A percentile compares a stretch with the other conserved stretches of the same genome.
Evolutionary conservation across 164 flowering plant genomes (phyloP).

Genomic region (Hamamelis virginiana): DNA sequence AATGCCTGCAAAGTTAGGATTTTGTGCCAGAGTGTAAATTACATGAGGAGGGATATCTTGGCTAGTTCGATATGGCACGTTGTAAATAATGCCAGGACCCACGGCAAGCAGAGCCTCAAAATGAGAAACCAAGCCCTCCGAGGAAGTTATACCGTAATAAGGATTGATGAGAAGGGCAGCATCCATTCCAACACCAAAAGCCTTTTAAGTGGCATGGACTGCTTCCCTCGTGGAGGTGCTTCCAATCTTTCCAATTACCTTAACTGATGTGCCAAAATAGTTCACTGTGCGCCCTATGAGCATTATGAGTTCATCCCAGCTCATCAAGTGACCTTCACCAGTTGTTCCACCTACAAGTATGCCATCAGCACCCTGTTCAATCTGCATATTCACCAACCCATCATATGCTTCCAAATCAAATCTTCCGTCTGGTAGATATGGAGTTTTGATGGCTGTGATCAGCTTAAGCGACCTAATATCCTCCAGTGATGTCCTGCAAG

Average conservation of each 20-base stretch:
- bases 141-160: slow-evolving; percentile 88
- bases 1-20: slow-evolving; percentile 70
- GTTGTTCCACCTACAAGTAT: slow-evolving; percentile 92
- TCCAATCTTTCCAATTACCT: slow-evolving; percentile 93
- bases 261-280: slow-evolving; percentile 78
- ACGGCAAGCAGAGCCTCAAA: slow-evolving; percentile 68
- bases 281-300: slow-evolving; percentile 92
- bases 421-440: slow-evolving; percentile 89
- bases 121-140: slow-evolving; percentile 71
- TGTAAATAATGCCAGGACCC: slow-evolving; percentile 88
- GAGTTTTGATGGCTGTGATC: slow-evolving; percentile 90
- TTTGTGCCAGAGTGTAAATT: slow-evolving; percentile 45
- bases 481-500: slow-evolving; percentile 70
- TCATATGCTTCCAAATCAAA: slow-evolving; percentile 94
- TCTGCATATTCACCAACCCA: slow-evolving; percentile 71
- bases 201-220: slow-evolving; percentile 88
- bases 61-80: slow-evolving; percentile 82
- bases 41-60: slow-evolving; percentile 84
- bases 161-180: slow-evolving; percentile 95
- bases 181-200: slow-evolving; percentile 95
- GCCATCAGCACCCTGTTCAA: slow-evolving; percentile 71
- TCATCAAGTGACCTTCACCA: slow-evolving; percentile 95
- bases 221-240: slow-evolving; percentile 96
- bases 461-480: slow-evolving; percentile 69
- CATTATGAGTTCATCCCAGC: slow-evolving; percentile 97